A percentile compares a stretch with the other conserved stretches of the same genome.
Conservation (phyloP, 2,329 filamentous ascomycete genomes). For the Bimuria novae-zelandiae region DNA sequence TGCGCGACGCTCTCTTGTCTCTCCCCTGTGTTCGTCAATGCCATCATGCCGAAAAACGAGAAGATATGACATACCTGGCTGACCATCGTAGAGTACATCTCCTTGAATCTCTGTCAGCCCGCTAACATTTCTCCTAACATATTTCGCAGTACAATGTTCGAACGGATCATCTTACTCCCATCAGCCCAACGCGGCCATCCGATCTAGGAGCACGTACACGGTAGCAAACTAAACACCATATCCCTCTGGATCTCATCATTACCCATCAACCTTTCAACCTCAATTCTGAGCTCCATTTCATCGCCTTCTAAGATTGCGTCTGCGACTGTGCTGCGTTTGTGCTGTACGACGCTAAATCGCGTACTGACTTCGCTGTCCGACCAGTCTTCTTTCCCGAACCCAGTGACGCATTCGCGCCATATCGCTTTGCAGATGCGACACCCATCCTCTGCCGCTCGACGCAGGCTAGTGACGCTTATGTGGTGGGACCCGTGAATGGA, state of each 20-base stretch:
- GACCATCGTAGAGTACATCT: too few species aligned
- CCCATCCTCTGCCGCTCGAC: neutral
- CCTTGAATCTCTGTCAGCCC: too few species aligned
- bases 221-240: slow-evolving; percentile 4
- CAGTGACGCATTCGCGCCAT: slow-evolving; percentile 11
- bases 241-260: slow-evolving; percentile 3
- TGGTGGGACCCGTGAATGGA: neutral
- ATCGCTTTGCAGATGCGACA: slow-evolving; percentile 12
- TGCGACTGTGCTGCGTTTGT: neutral
- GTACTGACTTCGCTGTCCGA: neutral
- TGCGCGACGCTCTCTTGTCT: too few species aligned
- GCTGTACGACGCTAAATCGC: neutral
- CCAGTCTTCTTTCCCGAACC: slow-evolving; percentile 12
- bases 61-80: too few species aligned
- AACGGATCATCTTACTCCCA: neutral
- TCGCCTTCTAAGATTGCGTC: neutral
- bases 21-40: neutral
- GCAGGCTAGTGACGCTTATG: neutral
- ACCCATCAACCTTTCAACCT: slow-evolving; percentile 1
- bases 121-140: too few species aligned
- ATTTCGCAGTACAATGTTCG: neutral
- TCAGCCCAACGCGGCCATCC: too few species aligned
- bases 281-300: slow-evolving; percentile 1
- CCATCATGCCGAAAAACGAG: too few species aligned
- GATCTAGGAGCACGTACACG: neutral